A percentile compares a stretch with the other conserved stretches of the same genome.
phyloP scores from a whole-genome alignment of 192 early-diverging fungal genomes.

The Coemansia sp. region DNA sequence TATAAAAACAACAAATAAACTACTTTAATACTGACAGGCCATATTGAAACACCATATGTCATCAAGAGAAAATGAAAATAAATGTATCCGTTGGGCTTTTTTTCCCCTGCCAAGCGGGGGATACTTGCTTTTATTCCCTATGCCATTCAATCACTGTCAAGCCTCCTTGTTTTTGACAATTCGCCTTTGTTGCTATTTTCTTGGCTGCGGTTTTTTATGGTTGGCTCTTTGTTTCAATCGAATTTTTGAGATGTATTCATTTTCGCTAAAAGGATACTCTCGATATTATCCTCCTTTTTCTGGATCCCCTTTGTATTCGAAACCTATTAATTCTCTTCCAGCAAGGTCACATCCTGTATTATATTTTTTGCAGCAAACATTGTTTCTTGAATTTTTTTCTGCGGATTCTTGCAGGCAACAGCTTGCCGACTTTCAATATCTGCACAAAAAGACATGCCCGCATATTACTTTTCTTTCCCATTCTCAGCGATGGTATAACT shows the following conservation, averaged over 20 bases:
- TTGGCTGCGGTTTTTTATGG: not conserved
- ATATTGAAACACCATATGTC: not conserved
- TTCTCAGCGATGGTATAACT: not conserved
- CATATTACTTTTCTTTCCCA: not conserved
- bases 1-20: not conserved
- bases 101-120: not conserved
- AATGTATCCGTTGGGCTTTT: no score
- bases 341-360: not conserved
- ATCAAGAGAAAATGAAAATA: no score
- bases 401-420: not conserved
- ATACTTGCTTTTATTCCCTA: not conserved
- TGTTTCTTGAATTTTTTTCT: not conserved
- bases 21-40: not conserved
- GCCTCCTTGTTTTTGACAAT: not conserved
- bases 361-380: not conserved
- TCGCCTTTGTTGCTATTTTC: not conserved
- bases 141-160: not conserved
- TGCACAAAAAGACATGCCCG: not conserved
- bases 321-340: not conserved
- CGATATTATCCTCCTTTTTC: not conserved
- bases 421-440: not conserved
- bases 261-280: not conserved
- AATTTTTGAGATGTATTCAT: not conserved
- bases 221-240: not conserved
- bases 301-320: not conserved